phyloP scores from a whole-genome alignment of 2,329 filamentous ascomycete genomes.

The Trichoderma sp. region DNA sequence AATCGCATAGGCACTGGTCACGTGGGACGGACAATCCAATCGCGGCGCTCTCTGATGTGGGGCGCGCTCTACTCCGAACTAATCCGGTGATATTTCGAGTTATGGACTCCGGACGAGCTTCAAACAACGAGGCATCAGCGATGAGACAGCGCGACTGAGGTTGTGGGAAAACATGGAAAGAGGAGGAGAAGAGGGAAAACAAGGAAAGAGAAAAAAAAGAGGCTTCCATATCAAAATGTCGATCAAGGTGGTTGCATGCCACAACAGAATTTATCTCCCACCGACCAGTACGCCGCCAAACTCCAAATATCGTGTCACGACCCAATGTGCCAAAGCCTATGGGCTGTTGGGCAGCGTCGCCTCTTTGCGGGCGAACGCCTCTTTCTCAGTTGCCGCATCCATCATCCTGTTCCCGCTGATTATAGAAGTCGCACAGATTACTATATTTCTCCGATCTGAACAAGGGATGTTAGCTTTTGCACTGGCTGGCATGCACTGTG shows the following conservation, averaged over 20 bases:
- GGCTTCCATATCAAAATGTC: conserved; percentile 10
- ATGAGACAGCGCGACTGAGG: conserved; percentile 20
- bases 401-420: conserved; percentile 90
- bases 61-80: conserved; percentile 23
- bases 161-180: conserved; percentile 1
- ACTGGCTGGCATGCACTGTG: neutral
- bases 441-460: conserved; percentile 74
- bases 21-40: conserved; percentile 32
- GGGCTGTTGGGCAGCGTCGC: conserved; percentile 31
- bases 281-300: conserved; percentile 26
- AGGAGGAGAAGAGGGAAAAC: neutral
- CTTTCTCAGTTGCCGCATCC: conserved; percentile 78
- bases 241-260: conserved; percentile 11
- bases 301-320: conserved; percentile 23
- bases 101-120: conserved; percentile 11
- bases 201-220: neutral
- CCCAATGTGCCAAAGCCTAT: conserved; percentile 12
- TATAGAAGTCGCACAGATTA: conserved; percentile 92
- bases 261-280: conserved; percentile 10
- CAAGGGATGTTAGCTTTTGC: conserved; percentile 29
- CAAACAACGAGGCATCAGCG: conserved; percentile 25
- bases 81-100: conserved; percentile 18
- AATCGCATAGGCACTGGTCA: conserved; percentile 32
- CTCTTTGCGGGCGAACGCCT: conserved; percentile 58
- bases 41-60: conserved; percentile 30